Percentiles rank a stretch among this genome's conserved stretches.
phyloP scores from a whole-genome alignment of 2,329 filamentous ascomycete genomes.

The Corniculantispora saksenae region DNA sequence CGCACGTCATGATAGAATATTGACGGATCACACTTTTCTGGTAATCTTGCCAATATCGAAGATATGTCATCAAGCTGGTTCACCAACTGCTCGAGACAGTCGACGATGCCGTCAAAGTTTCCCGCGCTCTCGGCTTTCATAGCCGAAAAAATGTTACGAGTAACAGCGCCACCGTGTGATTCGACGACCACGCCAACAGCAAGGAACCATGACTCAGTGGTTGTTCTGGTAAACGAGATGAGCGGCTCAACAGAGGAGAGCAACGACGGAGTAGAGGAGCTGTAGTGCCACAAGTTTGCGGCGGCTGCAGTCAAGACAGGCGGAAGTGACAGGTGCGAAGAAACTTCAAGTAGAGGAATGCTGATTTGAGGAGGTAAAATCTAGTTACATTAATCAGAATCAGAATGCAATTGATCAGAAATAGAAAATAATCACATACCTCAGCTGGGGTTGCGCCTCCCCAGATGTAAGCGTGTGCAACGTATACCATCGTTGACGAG shows the following conservation, averaged over 20 bases:
- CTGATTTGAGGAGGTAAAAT: constrained; percentile 73
- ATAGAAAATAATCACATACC: constrained; percentile 43
- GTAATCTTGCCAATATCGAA: constrained; percentile 74
- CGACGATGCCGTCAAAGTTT: constrained; percentile 61
- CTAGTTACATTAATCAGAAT: constrained; percentile 33
- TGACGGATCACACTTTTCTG: constrained; percentile 81
- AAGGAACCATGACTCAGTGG: constrained; percentile 94
- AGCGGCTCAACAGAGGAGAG: constrained; percentile 67
- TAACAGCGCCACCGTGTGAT: constrained; percentile 70
- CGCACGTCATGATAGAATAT: constrained; percentile 88
- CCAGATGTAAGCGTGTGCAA: constrained; percentile 91
- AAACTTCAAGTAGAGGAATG: constrained; percentile 72
- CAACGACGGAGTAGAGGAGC: constrained; percentile 47
- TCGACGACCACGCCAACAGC: constrained; percentile 88
- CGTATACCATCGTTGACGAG: neutral
- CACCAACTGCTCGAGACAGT: constrained; percentile 65
- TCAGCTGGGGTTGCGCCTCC: constrained; percentile 73
- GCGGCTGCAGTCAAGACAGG: constrained; percentile 86
- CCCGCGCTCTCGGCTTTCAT: constrained; percentile 65
- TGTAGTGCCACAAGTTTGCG: constrained; percentile 88
- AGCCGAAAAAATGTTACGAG: constrained; percentile 76
- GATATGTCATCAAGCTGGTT: constrained; percentile 69
- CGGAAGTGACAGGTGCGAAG: constrained; percentile 74
- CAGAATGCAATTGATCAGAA: neutral
- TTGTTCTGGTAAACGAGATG: constrained; percentile 82